phyloP scores from a whole-genome alignment of 2,329 filamentous ascomycete genomes.

The Magnaporthiopsis poae region DNA sequence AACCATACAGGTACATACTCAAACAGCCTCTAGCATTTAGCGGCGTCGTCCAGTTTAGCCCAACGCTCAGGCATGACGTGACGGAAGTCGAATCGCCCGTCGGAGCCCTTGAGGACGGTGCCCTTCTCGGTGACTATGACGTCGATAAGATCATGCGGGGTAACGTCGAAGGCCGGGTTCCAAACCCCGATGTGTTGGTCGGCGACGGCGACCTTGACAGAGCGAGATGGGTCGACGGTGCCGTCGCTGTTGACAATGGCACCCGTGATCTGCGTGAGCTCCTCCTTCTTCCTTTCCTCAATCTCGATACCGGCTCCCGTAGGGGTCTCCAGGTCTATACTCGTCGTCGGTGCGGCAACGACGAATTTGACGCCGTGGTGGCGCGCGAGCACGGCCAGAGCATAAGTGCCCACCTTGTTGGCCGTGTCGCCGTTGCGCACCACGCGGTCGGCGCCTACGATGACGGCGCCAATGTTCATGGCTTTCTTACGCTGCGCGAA shows the following conservation, averaged over 20 bases:
- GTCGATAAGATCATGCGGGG: conserved; percentile 78
- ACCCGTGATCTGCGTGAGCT: conserved; percentile 77
- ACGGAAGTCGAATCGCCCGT: conserved; percentile 60
- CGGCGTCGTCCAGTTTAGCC: conserved; percentile 25
- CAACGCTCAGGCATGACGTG: conserved; percentile 47
- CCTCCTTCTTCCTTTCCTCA: conserved; percentile 71
- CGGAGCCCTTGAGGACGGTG: conserved; percentile 64
- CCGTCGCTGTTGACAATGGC: conserved; percentile 57
- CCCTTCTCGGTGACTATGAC: conserved; percentile 89
- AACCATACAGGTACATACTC: background rate
- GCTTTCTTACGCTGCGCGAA: conserved; percentile 53
- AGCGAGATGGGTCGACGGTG: conserved; percentile 50
- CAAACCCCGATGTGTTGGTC: conserved; percentile 72
- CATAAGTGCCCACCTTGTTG: conserved; percentile 96
- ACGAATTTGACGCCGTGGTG: conserved; percentile 88
- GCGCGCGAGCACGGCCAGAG: conserved; percentile 78
- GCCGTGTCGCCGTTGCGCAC: conserved; percentile 95
- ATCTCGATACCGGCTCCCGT: conserved; percentile 76
- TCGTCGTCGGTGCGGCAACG: conserved; percentile 87
- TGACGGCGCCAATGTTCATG: conserved; percentile 69
- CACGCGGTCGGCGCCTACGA: conserved; percentile 90
- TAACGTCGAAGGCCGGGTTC: conserved; percentile 97
- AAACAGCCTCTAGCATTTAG: conserved; percentile 7
- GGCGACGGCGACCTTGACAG: conserved; percentile 70
- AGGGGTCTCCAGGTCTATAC: conserved; percentile 74